Evolutionary conservation across 164 flowering plant genomes (phyloP).

Genomic region (Macadamia tetraphylla): DNA sequence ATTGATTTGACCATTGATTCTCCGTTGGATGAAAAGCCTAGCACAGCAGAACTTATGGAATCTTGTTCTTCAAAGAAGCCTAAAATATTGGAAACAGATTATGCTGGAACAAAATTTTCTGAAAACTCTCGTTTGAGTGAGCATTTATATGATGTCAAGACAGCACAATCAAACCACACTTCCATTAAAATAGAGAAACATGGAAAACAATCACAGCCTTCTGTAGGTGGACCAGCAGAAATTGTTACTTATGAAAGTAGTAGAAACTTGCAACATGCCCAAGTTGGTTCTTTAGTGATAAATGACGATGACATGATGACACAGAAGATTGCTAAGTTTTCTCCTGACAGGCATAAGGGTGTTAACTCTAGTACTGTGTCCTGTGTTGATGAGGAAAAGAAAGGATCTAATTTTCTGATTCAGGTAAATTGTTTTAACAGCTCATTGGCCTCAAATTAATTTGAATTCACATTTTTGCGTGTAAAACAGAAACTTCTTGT

Average conservation of each 20-base stretch:
- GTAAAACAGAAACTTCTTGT: neutral
- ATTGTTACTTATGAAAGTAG: neutral
- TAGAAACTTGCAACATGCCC: slow-evolving; percentile 15
- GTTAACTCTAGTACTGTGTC: slow-evolving; percentile 16
- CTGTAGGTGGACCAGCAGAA: slow-evolving; percentile 9
- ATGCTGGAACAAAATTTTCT: slow-evolving; percentile 8
- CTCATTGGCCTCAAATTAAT: neutral
- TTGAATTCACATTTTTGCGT: neutral
- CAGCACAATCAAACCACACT: slow-evolving; percentile 5
- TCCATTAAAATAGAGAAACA: slow-evolving; percentile 15
- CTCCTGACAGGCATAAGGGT: slow-evolving; percentile 21
- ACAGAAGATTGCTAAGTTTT: slow-evolving; percentile 9
- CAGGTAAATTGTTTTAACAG: slow-evolving; percentile 44
- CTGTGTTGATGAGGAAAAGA: slow-evolving; percentile 38
- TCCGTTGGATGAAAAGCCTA: slow-evolving; percentile 22
- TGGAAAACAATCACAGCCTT: slow-evolving; percentile 15
- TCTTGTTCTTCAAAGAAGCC: slow-evolving; percentile 46
- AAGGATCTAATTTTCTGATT: slow-evolving; percentile 59
- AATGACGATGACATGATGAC: slow-evolving; percentile 13
- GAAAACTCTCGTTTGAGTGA: slow-evolving; percentile 8
- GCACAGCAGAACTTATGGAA: slow-evolving; percentile 18
- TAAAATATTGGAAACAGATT: slow-evolving; percentile 27
- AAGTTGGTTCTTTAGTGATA: slow-evolving; percentile 11
- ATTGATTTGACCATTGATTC: slow-evolving; percentile 35
- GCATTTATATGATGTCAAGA: slow-evolving; percentile 9